Percentiles rank a stretch among this genome's conserved stretches.
Evolutionary conservation across 495 filamentous ascomycete species (phyloP).

Genomic region (Trichoderma virens): DNA sequence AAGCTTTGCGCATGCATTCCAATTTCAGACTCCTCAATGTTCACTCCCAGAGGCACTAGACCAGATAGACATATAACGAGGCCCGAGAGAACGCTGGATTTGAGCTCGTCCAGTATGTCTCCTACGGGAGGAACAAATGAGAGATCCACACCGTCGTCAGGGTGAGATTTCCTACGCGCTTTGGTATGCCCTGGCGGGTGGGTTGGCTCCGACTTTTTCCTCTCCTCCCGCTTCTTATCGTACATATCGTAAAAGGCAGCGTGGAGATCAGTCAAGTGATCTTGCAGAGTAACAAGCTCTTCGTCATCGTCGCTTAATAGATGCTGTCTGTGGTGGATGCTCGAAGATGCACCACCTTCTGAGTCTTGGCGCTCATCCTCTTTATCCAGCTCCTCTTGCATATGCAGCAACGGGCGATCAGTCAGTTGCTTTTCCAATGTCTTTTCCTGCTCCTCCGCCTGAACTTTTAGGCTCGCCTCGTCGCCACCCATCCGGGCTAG

Average conservation of each 20-base stretch:
- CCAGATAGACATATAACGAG: conserved; percentile 79
- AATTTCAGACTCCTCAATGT: conserved; percentile 68
- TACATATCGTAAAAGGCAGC: conserved; percentile 75
- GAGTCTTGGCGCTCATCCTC: conserved; percentile 53
- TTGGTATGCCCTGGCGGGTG: conserved; percentile 45
- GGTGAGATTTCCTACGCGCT: conserved; percentile 18
- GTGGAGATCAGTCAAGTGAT: conserved; percentile 68
- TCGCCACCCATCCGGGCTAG: conserved; percentile 73
- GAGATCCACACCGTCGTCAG: conserved; percentile 33
- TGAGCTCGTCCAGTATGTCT: conserved; percentile 69
- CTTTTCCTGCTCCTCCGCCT: conserved; percentile 75
- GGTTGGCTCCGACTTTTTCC: conserved; percentile 12
- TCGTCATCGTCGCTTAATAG: conserved; percentile 70
- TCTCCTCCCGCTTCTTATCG: conserved; percentile 32
- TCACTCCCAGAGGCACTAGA: conserved; percentile 71
- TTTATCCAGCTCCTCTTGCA: conserved; percentile 81
- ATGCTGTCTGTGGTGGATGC: conserved; percentile 53
- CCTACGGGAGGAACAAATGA: conserved; percentile 78
- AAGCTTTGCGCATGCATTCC: conserved; percentile 78
- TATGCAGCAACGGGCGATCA: conserved; percentile 75
- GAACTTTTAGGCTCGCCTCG: conserved; percentile 59
- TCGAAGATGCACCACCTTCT: conserved; percentile 41
- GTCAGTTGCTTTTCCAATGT: conserved; percentile 80
- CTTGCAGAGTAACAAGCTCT: conserved; percentile 67
- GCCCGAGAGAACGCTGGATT: conserved; percentile 59